Base-by-base conservation (phyloP, 768 basidiomycete genomes). In the Serendipita sp. region DNA sequence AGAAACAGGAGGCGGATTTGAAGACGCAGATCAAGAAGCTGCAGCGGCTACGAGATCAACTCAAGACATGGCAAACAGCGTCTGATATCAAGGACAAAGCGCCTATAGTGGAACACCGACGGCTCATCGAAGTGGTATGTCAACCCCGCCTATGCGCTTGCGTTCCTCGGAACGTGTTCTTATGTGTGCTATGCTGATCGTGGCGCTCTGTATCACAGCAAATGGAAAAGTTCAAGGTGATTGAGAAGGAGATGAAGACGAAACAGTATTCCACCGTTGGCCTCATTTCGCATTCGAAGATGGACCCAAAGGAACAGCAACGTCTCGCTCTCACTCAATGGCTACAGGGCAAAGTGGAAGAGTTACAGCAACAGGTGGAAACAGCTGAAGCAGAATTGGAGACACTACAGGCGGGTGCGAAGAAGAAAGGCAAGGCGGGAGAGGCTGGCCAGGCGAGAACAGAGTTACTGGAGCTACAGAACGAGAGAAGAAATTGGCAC, bases 211-310 rank as follows among this genome's bases (percentile, higher is more conserved):
- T 44, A 31, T 31, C 64, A 33, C 56, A 98, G 96, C 96, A 98
- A 98, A 99, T 99, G 96, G 96, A 99, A 78, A 94, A 92, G 72
- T 99, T 99, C 83, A 99, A 99, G 70, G 95, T 95, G 24, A 93
- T 94, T 75, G 96, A 99, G 77, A 99, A 98, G 78, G 96, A 99
- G 76, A 98, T 98, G 95, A 99, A 99, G 81, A 98, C 96, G 64
- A 99, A 99, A 74, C 96, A 96, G 0, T 99, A 98, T 75, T 97
- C 94, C 20, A 99, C 98, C 71, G 96, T 98, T 74, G 96, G 96
- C 43, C 79, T 99, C 43, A 96, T 87, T 65, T 90, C 93, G 64
- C 90, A 92, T 11, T 82, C 90, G 41, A 92, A 90, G 70, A 84
- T 98, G 24, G 96, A 98, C 74, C 96, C 96, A 62, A 93, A 91